A percentile compares a stretch with the other conserved stretches of the same genome.
Evolutionary conservation across 441 rosid genomes (phyloP).

Genomic region (Kokia cookei): DNA sequence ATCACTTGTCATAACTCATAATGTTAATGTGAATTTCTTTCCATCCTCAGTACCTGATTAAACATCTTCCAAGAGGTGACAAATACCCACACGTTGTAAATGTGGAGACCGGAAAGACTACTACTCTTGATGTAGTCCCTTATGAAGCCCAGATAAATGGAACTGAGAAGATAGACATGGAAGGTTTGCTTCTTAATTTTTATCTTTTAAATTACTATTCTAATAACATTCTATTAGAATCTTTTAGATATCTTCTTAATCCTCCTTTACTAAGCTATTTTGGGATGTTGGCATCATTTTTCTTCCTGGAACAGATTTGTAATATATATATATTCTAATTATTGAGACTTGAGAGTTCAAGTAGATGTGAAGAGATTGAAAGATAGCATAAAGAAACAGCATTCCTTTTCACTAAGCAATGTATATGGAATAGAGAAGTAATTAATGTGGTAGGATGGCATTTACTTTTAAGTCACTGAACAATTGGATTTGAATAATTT

Average conservation of each 20-base stretch:
- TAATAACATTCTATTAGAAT: not conserved
- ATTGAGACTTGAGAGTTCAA: not conserved
- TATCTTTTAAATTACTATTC: constrained; percentile 1
- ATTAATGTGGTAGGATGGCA: not conserved
- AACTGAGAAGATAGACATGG: constrained; percentile 35
- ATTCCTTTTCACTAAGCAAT: not conserved
- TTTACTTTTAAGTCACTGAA: not conserved
- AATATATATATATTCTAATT: not conserved
- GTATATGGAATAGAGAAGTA: not conserved
- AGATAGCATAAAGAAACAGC: not conserved
- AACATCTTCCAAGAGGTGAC: constrained; percentile 28
- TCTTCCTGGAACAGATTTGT: not conserved
- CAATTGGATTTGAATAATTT: not conserved
- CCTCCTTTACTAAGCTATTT: not conserved
- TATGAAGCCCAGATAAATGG: constrained; percentile 19
- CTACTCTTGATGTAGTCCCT: constrained; percentile 26
- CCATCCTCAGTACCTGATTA: constrained; percentile 31
- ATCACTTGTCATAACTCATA: constrained; percentile 4
- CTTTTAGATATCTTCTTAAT: not conserved
- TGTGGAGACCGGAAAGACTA: constrained; percentile 25
- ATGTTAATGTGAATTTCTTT: constrained; percentile 3
- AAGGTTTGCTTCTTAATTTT: constrained; percentile 48
- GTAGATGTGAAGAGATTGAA: not conserved
- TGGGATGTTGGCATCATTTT: not conserved
- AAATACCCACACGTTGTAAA: constrained; percentile 64